Evolutionary conservation across 768 basidiomycete genomes (phyloP).

Genomic region (Cyathus striatus): DNA sequence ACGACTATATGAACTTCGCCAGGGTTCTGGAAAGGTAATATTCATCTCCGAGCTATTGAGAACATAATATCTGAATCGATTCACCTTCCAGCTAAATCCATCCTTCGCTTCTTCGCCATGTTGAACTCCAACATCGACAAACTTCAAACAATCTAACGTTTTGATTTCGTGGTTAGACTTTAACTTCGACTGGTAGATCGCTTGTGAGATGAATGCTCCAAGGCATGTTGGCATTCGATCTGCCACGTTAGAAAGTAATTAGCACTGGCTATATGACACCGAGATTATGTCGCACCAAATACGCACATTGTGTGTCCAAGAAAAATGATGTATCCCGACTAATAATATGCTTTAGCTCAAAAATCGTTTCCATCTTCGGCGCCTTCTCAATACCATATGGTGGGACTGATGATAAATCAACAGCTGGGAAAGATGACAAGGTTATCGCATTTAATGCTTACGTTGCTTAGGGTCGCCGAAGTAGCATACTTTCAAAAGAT

Average conservation of each 20-base stretch:
- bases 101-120: constrained; percentile 27
- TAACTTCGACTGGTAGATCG: constrained; percentile 36
- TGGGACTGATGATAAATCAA: constrained; percentile 32
- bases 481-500: constrained; percentile 39
- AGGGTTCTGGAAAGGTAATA: constrained; percentile 38
- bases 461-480: constrained; percentile 53
- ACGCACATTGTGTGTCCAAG: constrained; percentile 43
- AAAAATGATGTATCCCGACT: constrained; percentile 20
- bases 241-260: constrained; percentile 8
- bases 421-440: neutral
- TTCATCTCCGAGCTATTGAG: too few species aligned
- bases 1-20: constrained; percentile 34
- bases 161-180: constrained; percentile 29
- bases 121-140: constrained; percentile 43
- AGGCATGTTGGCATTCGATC: constrained; percentile 48
- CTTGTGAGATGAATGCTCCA: constrained; percentile 43
- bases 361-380: constrained; percentile 35
- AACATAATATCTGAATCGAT: too few species aligned
- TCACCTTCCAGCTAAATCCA: constrained; percentile 42
- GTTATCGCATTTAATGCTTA: constrained; percentile 16
- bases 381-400: constrained; percentile 42
- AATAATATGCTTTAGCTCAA: constrained; percentile 36
- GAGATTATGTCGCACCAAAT: neutral
- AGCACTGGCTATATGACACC: neutral
- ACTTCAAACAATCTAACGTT: constrained; percentile 30